Evolutionary conservation across 371 early-diverging fungal genomes (phyloP).

Genomic region (Mortierella sp.): DNA sequence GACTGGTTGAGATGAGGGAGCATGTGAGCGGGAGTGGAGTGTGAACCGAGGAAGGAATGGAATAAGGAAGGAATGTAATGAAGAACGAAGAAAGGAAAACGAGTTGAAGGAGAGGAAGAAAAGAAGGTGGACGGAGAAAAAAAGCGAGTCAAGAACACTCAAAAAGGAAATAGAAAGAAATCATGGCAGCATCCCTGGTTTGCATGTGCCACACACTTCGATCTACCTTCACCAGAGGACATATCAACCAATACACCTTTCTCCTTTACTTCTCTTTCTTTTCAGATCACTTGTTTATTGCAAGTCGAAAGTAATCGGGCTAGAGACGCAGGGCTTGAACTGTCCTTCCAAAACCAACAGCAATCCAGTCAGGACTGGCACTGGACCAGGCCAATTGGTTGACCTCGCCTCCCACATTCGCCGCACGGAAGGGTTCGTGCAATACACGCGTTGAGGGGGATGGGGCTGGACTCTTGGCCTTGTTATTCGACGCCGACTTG

Average conservation of each 20-base stretch:
- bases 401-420: slow-evolving; percentile 76
- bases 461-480: slow-evolving; percentile 35
- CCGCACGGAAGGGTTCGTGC: slow-evolving; percentile 79
- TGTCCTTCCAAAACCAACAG: slow-evolving; percentile 76
- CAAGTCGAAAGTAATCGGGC: not conserved
- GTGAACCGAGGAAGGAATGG: not conserved
- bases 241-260: not conserved
- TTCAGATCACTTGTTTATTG: not conserved
- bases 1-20: slow-evolving; percentile 37
- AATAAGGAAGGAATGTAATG: not conserved
- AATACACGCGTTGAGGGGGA: slow-evolving; percentile 56
- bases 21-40: slow-evolving; percentile 14
- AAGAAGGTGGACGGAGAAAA: not conserved
- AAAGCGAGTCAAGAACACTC: not conserved
- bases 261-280: not conserved
- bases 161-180: slow-evolving; percentile 6
- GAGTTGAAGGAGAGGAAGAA: not conserved
- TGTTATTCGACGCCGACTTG: slow-evolving; percentile 37
- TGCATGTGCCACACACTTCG: not conserved
- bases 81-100: not conserved
- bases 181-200: not conserved
- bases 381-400: slow-evolving; percentile 83
- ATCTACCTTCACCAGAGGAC: not conserved
- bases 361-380: slow-evolving; percentile 81
- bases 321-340: slow-evolving; percentile 71